Conservation (phyloP, 2,329 filamentous ascomycete genomes). For the Exophiala aquamarina region DNA sequence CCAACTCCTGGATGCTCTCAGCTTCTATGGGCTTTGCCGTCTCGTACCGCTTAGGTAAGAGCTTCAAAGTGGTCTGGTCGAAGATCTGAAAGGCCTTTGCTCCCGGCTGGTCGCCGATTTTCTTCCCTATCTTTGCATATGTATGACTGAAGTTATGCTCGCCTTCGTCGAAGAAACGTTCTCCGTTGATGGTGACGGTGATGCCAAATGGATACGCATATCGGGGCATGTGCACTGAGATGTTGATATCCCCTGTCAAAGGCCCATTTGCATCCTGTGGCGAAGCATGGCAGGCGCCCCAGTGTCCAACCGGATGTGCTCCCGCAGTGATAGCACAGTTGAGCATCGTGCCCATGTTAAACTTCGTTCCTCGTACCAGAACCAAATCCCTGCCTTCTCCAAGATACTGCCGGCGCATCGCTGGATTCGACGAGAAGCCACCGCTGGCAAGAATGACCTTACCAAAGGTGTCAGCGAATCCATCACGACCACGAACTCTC, state of each 20-base stretch:
- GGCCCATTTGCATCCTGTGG: conserved; percentile 65
- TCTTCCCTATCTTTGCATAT: conserved; percentile 64
- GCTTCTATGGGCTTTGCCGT: conserved; percentile 54
- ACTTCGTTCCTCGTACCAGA: conserved; percentile 61
- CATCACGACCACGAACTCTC: background rate
- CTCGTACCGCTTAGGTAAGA: conserved; percentile 63
- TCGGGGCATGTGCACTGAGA: conserved; percentile 67
- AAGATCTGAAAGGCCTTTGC: conserved; percentile 64
- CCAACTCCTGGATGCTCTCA: conserved; percentile 55
- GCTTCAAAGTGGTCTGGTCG: conserved; percentile 53
- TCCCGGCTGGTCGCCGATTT: conserved; percentile 59
- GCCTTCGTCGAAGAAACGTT: conserved; percentile 66
- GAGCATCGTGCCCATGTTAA: conserved; percentile 63
- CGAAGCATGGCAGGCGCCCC: conserved; percentile 64
- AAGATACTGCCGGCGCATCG: conserved; percentile 55
- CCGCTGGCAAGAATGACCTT: conserved; percentile 57
- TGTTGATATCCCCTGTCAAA: conserved; percentile 53
- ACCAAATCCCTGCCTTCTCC: conserved; percentile 65
- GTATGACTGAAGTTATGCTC: conserved; percentile 65
- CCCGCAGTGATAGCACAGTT: conserved; percentile 48
- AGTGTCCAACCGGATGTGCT: conserved; percentile 58
- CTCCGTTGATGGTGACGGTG: conserved; percentile 60
- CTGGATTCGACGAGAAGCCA: conserved; percentile 63
- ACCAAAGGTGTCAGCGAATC: conserved; percentile 9
- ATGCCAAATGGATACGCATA: conserved; percentile 66